Conservation (phyloP, 1,284 basidiomycete species). For the Irpex sp. region DNA sequence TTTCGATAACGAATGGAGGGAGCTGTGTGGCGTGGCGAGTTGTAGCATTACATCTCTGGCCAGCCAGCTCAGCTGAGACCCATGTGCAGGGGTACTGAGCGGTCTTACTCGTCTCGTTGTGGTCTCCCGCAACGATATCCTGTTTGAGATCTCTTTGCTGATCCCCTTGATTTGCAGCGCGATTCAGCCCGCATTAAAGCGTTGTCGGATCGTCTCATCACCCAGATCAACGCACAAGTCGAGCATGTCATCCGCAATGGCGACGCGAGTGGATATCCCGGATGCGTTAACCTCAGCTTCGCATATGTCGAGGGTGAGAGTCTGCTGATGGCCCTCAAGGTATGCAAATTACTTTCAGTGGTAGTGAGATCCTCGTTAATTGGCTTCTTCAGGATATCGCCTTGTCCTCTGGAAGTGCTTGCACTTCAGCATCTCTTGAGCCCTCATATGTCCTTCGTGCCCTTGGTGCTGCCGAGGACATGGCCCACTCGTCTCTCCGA, state of each 20-base stretch:
- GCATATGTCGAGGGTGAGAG: slow-evolving; percentile 98
- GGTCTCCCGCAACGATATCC: neutral
- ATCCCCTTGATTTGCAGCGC: slow-evolving; percentile 45
- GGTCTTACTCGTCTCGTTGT: slow-evolving; percentile 1
- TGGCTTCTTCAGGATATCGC: slow-evolving; percentile 77
- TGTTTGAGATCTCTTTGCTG: slow-evolving; percentile 8
- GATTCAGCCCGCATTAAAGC: slow-evolving; percentile 80
- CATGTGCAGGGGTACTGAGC: slow-evolving; percentile 90
- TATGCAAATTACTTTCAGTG: slow-evolving; percentile 34
- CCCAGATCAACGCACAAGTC: slow-evolving; percentile 80
- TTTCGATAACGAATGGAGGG: slow-evolving; percentile 8
- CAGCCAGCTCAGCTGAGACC: slow-evolving; percentile 58
- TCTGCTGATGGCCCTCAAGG: slow-evolving; percentile 97
- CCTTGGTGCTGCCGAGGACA: slow-evolving; percentile 95
- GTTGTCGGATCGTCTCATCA: slow-evolving; percentile 81
- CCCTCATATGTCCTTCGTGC: slow-evolving; percentile 98
- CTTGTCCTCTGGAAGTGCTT: slow-evolving; percentile 96
- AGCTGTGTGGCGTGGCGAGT: slow-evolving; percentile 27
- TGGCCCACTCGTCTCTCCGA: slow-evolving; percentile 97
- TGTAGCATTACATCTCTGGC: slow-evolving; percentile 10
- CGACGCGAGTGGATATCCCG: slow-evolving; percentile 83
- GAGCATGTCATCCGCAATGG: slow-evolving; percentile 95
- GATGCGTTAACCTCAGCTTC: slow-evolving; percentile 95
- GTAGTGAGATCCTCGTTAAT: neutral
- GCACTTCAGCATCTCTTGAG: slow-evolving; percentile 97